phyloP scores from a whole-genome alignment of 495 filamentous ascomycete species.

The Talaromyces proteolyticus region DNA sequence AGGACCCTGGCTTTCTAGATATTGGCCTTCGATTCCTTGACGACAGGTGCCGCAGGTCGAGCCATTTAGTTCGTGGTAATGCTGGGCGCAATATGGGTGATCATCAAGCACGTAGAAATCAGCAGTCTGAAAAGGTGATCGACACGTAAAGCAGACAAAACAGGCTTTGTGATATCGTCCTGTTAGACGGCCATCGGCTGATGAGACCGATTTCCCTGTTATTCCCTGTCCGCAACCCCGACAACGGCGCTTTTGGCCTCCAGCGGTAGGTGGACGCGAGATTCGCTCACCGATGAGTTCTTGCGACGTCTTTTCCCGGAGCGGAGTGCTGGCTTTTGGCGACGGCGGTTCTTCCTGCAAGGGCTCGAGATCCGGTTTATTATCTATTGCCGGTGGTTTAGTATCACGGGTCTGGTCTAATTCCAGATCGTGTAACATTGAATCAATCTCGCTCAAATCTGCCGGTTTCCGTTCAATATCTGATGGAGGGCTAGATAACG shows the following conservation, averaged over 20 bases:
- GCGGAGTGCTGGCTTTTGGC: slow-evolving; percentile 8
- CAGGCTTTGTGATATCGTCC: slow-evolving; percentile 92
- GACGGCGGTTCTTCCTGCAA: slow-evolving; percentile 10
- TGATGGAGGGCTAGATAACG: slow-evolving; percentile 55
- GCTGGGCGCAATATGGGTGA: slow-evolving; percentile 80
- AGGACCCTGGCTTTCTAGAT: slow-evolving; percentile 65
- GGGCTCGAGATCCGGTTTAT: neutral
- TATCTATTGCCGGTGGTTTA: neutral
- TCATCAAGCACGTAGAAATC: slow-evolving; percentile 92
- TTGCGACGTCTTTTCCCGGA: neutral
- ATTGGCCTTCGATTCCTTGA: slow-evolving; percentile 86
- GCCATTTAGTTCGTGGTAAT: slow-evolving; percentile 89
- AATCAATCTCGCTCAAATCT: slow-evolving; percentile 25
- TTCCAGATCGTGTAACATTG: slow-evolving; percentile 28
- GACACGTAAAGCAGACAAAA: slow-evolving; percentile 86
- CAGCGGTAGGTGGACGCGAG: slow-evolving; percentile 19
- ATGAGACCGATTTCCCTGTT: slow-evolving; percentile 86
- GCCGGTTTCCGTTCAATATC: slow-evolving; percentile 28
- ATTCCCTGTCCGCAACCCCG: slow-evolving; percentile 76
- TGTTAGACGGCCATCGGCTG: slow-evolving; percentile 86
- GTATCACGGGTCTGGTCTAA: neutral
- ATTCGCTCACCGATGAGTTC: slow-evolving; percentile 3
- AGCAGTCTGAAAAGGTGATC: slow-evolving; percentile 72
- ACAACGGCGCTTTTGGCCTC: slow-evolving; percentile 63
- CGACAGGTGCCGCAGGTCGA: slow-evolving; percentile 77